Base-by-base conservation (phyloP, 331 rosid genomes). In the Quercus phellos region DNA sequence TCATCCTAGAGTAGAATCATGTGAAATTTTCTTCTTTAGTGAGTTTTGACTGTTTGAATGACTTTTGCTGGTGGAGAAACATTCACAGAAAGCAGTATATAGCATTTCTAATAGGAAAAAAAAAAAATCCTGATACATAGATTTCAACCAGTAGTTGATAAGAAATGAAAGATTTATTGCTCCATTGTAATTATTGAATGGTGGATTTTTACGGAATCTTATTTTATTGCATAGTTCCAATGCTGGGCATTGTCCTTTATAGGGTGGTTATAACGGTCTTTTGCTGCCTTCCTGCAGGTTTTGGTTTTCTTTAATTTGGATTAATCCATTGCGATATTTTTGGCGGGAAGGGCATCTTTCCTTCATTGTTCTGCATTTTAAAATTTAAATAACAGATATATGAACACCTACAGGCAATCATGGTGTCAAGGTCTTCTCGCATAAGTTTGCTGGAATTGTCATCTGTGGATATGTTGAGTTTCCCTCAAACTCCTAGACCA, bases 371-470 rank as follows among this genome's bases (percentile, higher is more conserved):
- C 80, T 4, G 9, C 26, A 34, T 72, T 11, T 51, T 5, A 26
- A 43, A 11, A 26, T 68, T 81, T 30, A 70, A 42, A 61, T 76
- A 29, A 59, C 21, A 8, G 58, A 42, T 55, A 78, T 59, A 67
- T 16, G 74, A 59, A 18, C 51, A 14, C 71, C 51, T 13, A 32
- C 30, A 24, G n/a, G 19, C 76, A 78, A 84, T 66, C 74, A 94
- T 92, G 94, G 78, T 85, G 56, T 84, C 86, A 75, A 85, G 88
- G 46, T 0, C 46, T 70, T 88, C 97, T 68, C 79, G 77, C 84
- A 69, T 81, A 42, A 87, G 85, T 84, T 85, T 90, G 83, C 75
- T 84, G 78, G 92, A 94, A 70, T 75, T 90, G 83, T 90, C 87
- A 21, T 79, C 94, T 2, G 90, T 83, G 80, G 96, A 90, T 79